Evolutionary conservation across 1,284 basidiomycete genomes (phyloP).

Genomic region (Rhodotorula sp.): DNA sequence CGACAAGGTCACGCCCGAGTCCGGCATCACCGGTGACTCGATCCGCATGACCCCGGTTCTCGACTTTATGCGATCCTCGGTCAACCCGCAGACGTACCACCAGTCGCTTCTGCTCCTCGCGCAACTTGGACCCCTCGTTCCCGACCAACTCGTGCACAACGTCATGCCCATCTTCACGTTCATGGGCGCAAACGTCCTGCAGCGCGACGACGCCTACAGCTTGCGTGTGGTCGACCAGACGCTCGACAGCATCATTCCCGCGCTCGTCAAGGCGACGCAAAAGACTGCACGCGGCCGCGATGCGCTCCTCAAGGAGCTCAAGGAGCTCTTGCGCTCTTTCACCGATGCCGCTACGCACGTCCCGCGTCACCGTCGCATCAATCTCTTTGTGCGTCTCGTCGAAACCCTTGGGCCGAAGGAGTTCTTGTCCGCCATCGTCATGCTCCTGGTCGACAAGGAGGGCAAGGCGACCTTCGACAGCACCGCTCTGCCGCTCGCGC

Average conservation of each 20-base stretch:
- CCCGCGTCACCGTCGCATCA: conserved; percentile 78
- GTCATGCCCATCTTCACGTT: conserved; percentile 99
- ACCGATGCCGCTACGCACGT: conserved; percentile 83
- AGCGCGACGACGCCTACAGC: conserved; percentile 92
- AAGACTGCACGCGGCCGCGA: conserved; percentile 40
- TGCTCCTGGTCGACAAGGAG: conserved; percentile 80
- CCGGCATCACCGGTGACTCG: conserved; percentile 46
- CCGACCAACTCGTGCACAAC: conserved; percentile 87
- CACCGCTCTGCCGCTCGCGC: conserved; percentile 59
- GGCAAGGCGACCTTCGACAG: conserved; percentile 62
- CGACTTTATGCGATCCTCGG: conserved; percentile 77
- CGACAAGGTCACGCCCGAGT: conserved; percentile 27
- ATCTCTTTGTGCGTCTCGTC: conserved; percentile 87
- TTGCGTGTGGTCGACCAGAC: conserved; percentile 94
- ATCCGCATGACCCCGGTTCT: conserved; percentile 72
- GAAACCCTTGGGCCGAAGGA: conserved; percentile 76
- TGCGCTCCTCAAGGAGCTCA: conserved; percentile 40
- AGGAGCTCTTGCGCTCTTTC: conserved; percentile 75
- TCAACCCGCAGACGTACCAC: conserved; percentile 92
- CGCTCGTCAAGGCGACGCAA: conserved; percentile 69
- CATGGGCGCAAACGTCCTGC: conserved; percentile 95
- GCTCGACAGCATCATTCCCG: conserved; percentile 86
- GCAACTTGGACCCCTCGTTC: conserved; percentile 75
- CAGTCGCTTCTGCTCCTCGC: conserved; percentile 89
- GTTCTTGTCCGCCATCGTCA: conserved; percentile 78